These are phyloP conservation scores for Patellifolia procumbens DNA, from an alignment of 179 eudicot genomes.

Conservation along the genomic window DNA sequence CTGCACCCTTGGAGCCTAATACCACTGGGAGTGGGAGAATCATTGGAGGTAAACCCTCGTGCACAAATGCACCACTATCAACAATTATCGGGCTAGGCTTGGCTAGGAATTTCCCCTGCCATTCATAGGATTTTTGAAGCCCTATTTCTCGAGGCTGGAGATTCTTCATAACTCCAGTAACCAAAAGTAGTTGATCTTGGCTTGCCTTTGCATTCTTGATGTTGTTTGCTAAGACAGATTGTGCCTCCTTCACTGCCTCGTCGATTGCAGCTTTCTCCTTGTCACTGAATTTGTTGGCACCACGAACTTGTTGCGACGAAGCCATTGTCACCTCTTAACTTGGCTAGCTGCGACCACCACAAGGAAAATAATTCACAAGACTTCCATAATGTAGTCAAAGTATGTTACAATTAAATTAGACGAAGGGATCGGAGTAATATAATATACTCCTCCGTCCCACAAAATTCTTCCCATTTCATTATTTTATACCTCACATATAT, in stretches of 20 bases:
- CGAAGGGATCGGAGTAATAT: no score
- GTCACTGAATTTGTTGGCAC: background rate
- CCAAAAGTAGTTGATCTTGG: background rate
- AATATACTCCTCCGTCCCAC: no score
- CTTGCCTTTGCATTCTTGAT: background rate
- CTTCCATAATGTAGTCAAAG: no score
- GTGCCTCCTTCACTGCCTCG: slow-evolving; percentile 7
- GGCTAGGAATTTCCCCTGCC: background rate
- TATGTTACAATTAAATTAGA: no score
- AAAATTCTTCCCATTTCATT: no score
- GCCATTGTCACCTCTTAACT: background rate
- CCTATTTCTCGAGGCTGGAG: background rate
- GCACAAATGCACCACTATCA: background rate
- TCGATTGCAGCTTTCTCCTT: background rate
- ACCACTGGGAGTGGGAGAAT: background rate
- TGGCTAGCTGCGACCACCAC: no score
- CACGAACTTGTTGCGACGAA: background rate
- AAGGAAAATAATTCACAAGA: no score
- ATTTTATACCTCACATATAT: no score
- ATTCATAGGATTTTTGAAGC: background rate
- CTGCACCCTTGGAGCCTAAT: background rate
- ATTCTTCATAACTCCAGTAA: background rate
- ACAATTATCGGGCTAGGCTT: background rate
- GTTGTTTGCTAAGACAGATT: background rate
- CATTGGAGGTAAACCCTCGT: background rate